phyloP scores from a whole-genome alignment of 139 green algal species.

The Chlorella sp. region DNA sequence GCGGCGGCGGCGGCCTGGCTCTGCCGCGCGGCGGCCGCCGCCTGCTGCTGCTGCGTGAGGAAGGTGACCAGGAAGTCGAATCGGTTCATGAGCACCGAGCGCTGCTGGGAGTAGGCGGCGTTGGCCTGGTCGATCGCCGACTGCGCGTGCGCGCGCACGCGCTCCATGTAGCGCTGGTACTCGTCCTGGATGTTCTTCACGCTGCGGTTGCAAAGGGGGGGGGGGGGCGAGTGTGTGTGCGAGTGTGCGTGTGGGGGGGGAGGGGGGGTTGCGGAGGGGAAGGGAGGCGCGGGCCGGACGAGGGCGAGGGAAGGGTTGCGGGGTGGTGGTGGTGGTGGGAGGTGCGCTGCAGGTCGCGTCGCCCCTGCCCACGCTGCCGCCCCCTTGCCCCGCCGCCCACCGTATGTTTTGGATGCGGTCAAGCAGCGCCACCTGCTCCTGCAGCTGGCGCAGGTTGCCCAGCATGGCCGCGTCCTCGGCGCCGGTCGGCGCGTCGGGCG shows the following conservation, averaged over 20 bases:
- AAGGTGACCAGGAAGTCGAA: constrained; percentile 75
- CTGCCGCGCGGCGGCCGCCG: constrained; percentile 11
- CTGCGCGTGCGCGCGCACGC: constrained; percentile 76
- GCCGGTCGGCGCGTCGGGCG: constrained; percentile 10
- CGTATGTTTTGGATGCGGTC: constrained; percentile 75
- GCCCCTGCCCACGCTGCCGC: not conserved
- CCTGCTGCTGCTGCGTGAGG: constrained; percentile 50
- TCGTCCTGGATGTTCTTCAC: constrained; percentile 81
- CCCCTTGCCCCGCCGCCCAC: not conserved
- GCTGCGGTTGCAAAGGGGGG: not conserved
- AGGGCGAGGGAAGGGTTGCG: too few relatives aligned
- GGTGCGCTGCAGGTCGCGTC: too few relatives aligned
- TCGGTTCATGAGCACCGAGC: constrained; percentile 55
- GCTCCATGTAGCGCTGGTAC: constrained; percentile 88
- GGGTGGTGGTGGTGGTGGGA: too few relatives aligned
- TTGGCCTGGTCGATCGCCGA: constrained; percentile 83
- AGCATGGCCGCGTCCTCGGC: constrained; percentile 40
- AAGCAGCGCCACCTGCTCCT: constrained; percentile 78
- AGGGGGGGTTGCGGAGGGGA: too few relatives aligned
- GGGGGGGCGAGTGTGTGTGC: too few relatives aligned
- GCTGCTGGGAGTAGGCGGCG: constrained; percentile 65
- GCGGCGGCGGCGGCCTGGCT: not conserved
- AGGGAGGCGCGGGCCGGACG: too few relatives aligned
- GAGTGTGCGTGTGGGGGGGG: too few relatives aligned
- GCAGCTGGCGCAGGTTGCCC: constrained; percentile 44